Percentiles rank a stretch among this genome's conserved stretches.
Conservation (phyloP, 202 grass and related monocot genomes). For the Digitaria exilis region DNA sequence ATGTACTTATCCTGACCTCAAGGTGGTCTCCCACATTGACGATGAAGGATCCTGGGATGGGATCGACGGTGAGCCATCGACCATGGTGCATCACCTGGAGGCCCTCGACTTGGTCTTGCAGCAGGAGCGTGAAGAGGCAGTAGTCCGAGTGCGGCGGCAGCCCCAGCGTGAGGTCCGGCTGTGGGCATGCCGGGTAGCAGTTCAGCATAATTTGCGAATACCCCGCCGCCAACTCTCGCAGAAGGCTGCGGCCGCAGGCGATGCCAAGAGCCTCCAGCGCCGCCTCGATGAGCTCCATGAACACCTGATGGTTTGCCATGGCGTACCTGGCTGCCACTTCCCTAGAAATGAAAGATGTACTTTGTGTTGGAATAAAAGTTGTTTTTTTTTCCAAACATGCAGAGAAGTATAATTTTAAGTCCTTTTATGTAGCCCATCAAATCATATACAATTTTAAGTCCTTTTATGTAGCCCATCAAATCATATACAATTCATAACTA, state of each 20-base stretch:
- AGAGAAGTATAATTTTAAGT: too few relatives aligned
- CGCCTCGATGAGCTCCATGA: constrained; percentile 52
- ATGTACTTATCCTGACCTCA: constrained; percentile 57
- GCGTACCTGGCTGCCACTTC: constrained; percentile 53
- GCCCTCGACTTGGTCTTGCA: constrained; percentile 71
- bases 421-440: too few relatives aligned
- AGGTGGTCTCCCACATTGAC: constrained; percentile 90
- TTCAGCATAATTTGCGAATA: constrained; percentile 72
- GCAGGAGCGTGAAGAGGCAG: constrained; percentile 72
- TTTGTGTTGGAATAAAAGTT: too few relatives aligned
- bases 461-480: too few relatives aligned
- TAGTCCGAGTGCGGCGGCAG: constrained; percentile 93
- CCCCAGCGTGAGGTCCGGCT: constrained; percentile 73
- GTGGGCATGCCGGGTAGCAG: constrained; percentile 77
- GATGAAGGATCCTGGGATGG: constrained; percentile 53
- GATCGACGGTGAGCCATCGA: constrained; percentile 70
- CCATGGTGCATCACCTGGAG: constrained; percentile 60
- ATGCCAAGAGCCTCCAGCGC: constrained; percentile 51
- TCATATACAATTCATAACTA: too few relatives aligned
- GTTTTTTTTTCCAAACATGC: too few relatives aligned
- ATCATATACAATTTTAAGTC: too few relatives aligned
- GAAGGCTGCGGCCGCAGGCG: neutral
- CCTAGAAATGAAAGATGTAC: neutral
- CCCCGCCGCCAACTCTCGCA: constrained; percentile 48
- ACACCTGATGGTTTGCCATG: constrained; percentile 37